phyloP scores from a whole-genome alignment of 768 basidiomycete genomes.

The Mycena vitilis region DNA sequence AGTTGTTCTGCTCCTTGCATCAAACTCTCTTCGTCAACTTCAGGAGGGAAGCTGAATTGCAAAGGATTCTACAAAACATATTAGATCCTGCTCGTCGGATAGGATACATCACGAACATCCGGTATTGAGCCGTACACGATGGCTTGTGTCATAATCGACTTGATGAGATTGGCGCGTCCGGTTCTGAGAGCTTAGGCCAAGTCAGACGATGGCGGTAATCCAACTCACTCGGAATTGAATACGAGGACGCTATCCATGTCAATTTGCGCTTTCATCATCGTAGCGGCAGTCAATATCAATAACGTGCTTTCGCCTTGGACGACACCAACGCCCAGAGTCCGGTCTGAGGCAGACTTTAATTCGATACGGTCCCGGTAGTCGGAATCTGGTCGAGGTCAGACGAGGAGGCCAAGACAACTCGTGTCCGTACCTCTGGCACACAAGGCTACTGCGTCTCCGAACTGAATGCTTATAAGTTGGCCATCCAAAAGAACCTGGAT shows the following conservation, averaged over 20 bases:
- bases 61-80: constrained; percentile 69
- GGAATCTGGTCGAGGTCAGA: constrained; percentile 58
- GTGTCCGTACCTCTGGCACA: constrained; percentile 67
- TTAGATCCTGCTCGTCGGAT: neutral
- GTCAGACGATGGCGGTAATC: neutral
- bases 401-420: neutral
- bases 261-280: constrained; percentile 74
- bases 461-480: constrained; percentile 70
- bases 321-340: constrained; percentile 79
- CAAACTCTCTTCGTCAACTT: constrained; percentile 80
- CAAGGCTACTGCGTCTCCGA: constrained; percentile 81
- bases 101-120: constrained; percentile 53
- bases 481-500: constrained; percentile 73
- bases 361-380: constrained; percentile 79
- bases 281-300: constrained; percentile 73
- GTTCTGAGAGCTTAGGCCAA: constrained; percentile 50
- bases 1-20: constrained; percentile 85
- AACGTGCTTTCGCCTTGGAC: constrained; percentile 59
- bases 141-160: constrained; percentile 85
- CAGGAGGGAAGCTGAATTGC: constrained; percentile 83
- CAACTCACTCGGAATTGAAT: constrained; percentile 73
- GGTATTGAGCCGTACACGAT: constrained; percentile 80
- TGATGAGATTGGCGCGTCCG: constrained; percentile 75
- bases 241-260: constrained; percentile 69
- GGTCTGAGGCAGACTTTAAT: constrained; percentile 73